Evolutionary conservation across 495 filamentous ascomycete genomes (phyloP).

Genomic region (Ramalina intermedia): DNA sequence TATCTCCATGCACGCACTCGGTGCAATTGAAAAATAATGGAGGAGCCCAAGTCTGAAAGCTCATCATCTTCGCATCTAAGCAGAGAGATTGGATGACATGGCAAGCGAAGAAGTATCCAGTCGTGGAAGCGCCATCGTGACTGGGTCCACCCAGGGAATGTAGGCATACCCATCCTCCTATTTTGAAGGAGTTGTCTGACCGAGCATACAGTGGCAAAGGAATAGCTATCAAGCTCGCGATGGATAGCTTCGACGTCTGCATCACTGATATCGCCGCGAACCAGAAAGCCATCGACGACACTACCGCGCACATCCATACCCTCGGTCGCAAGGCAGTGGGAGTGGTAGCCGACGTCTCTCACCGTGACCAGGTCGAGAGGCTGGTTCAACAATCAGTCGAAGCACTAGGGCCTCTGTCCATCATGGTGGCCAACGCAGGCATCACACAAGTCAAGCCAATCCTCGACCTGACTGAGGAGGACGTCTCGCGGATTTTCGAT

Average conservation of each 20-base stretch:
- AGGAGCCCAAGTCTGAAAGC: too few relatives aligned
- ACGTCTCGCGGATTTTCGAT: constrained; percentile 34
- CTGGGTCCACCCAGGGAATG: too few relatives aligned
- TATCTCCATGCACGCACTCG: too few relatives aligned
- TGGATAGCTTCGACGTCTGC: constrained; percentile 39
- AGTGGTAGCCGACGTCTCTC: constrained; percentile 41
- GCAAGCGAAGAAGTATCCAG: too few relatives aligned
- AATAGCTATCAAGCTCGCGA: too few relatives aligned
- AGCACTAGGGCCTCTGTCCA: constrained; percentile 37
- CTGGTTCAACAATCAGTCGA: constrained; percentile 33
- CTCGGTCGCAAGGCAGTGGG: constrained; percentile 29
- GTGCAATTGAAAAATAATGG: too few relatives aligned
- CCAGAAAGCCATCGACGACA: constrained; percentile 28
- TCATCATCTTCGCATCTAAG: too few relatives aligned
- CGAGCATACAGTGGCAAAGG: too few relatives aligned
- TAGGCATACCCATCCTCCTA: too few relatives aligned
- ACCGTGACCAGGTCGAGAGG: constrained; percentile 27
- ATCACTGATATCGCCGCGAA: constrained; percentile 42
- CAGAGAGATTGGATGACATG: too few relatives aligned
- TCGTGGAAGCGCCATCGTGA: too few relatives aligned
- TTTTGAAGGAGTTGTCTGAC: too few relatives aligned
- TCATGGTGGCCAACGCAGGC: constrained; percentile 49
- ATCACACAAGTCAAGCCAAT: constrained; percentile 39
- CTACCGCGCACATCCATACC: constrained; percentile 34
- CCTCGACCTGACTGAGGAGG: constrained; percentile 34